Evolutionary conservation across 352 stramenopile genomes (phyloP).

Genomic region (Pythium brassicae): DNA sequence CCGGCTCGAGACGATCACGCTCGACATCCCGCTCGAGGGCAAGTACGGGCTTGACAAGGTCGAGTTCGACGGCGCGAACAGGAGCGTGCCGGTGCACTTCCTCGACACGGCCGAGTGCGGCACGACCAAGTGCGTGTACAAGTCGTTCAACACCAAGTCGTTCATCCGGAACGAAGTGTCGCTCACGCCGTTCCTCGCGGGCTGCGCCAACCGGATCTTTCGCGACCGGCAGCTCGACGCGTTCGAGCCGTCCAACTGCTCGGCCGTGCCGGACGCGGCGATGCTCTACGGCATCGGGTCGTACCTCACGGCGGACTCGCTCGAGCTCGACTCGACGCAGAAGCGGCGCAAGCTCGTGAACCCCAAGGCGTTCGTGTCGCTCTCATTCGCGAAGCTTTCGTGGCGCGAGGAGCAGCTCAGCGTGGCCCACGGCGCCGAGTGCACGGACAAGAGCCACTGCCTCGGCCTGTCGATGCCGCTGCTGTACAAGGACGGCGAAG

Average conservation of each 20-base stretch:
- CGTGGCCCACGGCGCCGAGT: conserved; percentile 17
- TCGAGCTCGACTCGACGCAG: conserved; percentile 11
- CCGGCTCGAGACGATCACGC: conserved; percentile 13
- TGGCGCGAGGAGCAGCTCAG: conserved; percentile 30
- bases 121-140: conserved; percentile 10
- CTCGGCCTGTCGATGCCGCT: conserved; percentile 32
- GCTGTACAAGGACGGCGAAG: conserved; percentile 3
- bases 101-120: conserved; percentile 11
- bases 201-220: neutral
- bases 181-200: conserved; percentile 8
- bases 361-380: conserved; percentile 17
- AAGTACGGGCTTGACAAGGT: conserved; percentile 6
- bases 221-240: conserved; percentile 6
- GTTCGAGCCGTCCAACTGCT: conserved; percentile 5
- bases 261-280: neutral
- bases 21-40: conserved; percentile 14
- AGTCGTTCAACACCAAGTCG: conserved; percentile 7
- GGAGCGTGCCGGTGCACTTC: conserved; percentile 4
- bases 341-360: conserved; percentile 11
- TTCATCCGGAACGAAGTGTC: conserved; percentile 12
- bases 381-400: conserved; percentile 41
- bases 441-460: conserved; percentile 19
- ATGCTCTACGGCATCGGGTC: conserved; percentile 16
- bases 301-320: conserved; percentile 13
- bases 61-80: conserved; percentile 6